Conservation (phyloP, 2,329 filamentous ascomycete species). For the Xylaria sp. region DNA sequence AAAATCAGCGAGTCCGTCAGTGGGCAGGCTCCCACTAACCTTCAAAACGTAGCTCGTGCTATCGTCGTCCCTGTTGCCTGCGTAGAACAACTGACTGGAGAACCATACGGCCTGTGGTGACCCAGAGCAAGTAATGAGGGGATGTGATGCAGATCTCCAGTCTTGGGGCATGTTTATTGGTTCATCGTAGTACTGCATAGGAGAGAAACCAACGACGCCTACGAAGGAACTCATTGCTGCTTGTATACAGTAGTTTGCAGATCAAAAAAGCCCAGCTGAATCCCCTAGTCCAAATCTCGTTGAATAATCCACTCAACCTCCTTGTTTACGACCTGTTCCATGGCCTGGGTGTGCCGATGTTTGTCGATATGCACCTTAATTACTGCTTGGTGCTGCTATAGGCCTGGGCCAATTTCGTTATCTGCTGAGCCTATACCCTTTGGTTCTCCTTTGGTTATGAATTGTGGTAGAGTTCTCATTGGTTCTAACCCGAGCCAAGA, state of each 20-base stretch:
- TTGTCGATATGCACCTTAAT: background rate
- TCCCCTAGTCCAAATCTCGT: background rate
- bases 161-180: background rate
- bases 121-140: background rate
- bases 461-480: background rate
- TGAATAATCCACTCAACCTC: background rate
- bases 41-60: background rate
- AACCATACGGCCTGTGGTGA: background rate
- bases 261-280: background rate
- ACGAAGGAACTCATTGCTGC: background rate
- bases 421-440: background rate
- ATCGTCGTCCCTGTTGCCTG: background rate
- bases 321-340: background rate
- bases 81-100: background rate
- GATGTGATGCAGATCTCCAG: background rate
- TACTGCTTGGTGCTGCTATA: background rate
- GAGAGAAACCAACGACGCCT: background rate
- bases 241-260: background rate
- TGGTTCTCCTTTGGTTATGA: background rate
- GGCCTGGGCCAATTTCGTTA: background rate
- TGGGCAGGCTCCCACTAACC: background rate
- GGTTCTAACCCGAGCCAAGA: background rate
- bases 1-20: background rate
- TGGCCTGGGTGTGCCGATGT: background rate
- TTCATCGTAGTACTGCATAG: background rate